These are phyloP conservation scores for Auricularia sp. DNA, from an alignment of 768 basidiomycete genomes.

Conservation along the genomic window DNA sequence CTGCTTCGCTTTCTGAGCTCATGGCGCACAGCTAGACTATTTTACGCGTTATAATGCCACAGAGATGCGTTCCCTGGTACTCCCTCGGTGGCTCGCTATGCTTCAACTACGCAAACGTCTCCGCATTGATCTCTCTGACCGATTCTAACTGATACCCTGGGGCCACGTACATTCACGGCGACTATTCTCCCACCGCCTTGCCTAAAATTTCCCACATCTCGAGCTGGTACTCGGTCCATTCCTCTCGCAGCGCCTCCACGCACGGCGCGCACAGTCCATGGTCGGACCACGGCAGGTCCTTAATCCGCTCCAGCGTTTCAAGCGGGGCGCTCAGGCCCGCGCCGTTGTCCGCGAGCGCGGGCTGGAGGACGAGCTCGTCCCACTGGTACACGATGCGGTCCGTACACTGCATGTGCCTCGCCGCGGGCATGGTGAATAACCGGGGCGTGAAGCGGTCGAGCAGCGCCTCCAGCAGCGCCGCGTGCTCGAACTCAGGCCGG, in stretches of 20 bases:
- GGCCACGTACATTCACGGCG: no score
- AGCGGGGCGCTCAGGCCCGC: slow-evolving; percentile 50
- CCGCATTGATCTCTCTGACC: no score
- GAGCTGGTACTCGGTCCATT: background rate
- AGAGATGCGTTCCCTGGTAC: no score
- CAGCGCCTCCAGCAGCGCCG: slow-evolving; percentile 39
- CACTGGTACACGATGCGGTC: slow-evolving; percentile 61
- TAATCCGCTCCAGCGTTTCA: slow-evolving; percentile 56
- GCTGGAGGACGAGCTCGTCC: slow-evolving; percentile 62
- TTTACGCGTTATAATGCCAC: no score
- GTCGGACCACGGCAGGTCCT: slow-evolving; percentile 12
- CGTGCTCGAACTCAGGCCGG: slow-evolving; percentile 22
- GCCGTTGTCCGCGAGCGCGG: slow-evolving; percentile 50
- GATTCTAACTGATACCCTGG: no score
- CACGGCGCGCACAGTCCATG: background rate
- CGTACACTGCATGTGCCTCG: slow-evolving; percentile 67
- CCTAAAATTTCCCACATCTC: background rate
- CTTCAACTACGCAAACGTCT: no score
- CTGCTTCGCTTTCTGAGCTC: no score
- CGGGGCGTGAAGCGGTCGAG: slow-evolving; percentile 63
- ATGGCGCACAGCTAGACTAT: no score
- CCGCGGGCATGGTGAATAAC: slow-evolving; percentile 59
- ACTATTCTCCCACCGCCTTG: background rate
- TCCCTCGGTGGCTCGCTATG: no score
- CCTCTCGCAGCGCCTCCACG: background rate